A percentile compares a stretch with the other conserved stretches of the same genome.
These are phyloP conservation scores for Tephrocybe sp. DNA, from an alignment of 768 basidiomycete genomes.

Conservation along the genomic window DNA sequence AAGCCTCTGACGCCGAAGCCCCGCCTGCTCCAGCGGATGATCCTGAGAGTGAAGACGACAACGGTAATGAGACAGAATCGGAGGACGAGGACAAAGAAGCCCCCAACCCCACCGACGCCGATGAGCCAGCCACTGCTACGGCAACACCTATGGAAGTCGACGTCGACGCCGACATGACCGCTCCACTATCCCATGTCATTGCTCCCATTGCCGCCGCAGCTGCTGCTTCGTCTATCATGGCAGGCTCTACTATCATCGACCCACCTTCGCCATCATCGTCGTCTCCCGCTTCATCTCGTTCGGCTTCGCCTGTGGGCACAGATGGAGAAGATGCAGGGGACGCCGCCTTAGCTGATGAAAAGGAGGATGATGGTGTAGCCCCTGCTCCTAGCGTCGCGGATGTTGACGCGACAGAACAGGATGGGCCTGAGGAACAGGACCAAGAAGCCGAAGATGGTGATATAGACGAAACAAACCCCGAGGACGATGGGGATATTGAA, in stretches of 20 bases:
- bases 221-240: conserved; percentile 50
- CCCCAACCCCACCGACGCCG: conserved; percentile 20
- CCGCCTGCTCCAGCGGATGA: conserved; percentile 9
- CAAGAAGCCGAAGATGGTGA: conserved; percentile 31
- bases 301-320: conserved; percentile 33
- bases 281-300: conserved; percentile 41
- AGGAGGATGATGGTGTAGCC: background rate
- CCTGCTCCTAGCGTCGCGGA: conserved; percentile 17
- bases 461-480: conserved; percentile 34
- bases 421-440: conserved; percentile 27
- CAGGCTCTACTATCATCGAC: conserved; percentile 38
- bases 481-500: conserved; percentile 46
- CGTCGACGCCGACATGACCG: conserved; percentile 32
- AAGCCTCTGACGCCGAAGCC: conserved; percentile 15
- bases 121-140: conserved; percentile 18
- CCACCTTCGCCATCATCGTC: conserved; percentile 39
- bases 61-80: conserved; percentile 24
- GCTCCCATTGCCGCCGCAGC: conserved; percentile 34
- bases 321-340: conserved; percentile 5
- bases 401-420: conserved; percentile 21
- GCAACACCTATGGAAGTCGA: conserved; percentile 23
- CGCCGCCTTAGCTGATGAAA: conserved; percentile 18
- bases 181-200: conserved; percentile 25
- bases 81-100: conserved; percentile 28
- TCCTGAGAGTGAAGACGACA: conserved; percentile 23